Evolutionary conservation across 495 filamentous ascomycete genomes (phyloP).

Genomic region (Neurospora sp.): DNA sequence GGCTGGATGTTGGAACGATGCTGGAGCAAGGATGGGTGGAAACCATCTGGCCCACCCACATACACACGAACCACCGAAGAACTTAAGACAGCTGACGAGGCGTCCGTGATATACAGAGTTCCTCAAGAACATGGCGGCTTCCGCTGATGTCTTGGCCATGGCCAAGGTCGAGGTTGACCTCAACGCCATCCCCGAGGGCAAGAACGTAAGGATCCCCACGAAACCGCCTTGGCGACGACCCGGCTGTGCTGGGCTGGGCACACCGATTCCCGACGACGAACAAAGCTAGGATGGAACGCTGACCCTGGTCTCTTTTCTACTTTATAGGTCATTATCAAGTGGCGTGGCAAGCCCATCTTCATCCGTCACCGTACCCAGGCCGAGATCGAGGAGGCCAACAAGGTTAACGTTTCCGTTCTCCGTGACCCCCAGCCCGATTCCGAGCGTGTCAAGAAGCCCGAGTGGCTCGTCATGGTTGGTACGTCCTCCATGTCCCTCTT

Average conservation of each 20-base stretch:
- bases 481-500: conserved; percentile 25
- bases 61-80: neutral
- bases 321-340: conserved; percentile 95
- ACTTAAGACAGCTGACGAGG: conserved; percentile 8
- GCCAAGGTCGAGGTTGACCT: conserved; percentile 99
- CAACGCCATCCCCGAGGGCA: conserved; percentile 87
- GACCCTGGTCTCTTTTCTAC: neutral
- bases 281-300: neutral
- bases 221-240: neutral
- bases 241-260: neutral
- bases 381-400: conserved; percentile 80
- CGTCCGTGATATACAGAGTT: conserved; percentile 55
- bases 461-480: conserved; percentile 99
- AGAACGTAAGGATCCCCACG: conserved; percentile 65
- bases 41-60: neutral
- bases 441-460: conserved; percentile 92
- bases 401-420: conserved; percentile 62
- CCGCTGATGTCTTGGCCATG: conserved; percentile 96
- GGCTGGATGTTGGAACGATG: neutral
- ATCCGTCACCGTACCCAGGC: conserved; percentile 91
- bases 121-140: conserved; percentile 99
- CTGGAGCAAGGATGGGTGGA: neutral
- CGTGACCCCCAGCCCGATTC: conserved; percentile 86
- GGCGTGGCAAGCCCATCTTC: conserved; percentile 99
- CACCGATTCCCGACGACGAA: neutral